Conservation (phyloP, 371 early-diverging fungal genomes). For the Gilbertella persicaria region DNA sequence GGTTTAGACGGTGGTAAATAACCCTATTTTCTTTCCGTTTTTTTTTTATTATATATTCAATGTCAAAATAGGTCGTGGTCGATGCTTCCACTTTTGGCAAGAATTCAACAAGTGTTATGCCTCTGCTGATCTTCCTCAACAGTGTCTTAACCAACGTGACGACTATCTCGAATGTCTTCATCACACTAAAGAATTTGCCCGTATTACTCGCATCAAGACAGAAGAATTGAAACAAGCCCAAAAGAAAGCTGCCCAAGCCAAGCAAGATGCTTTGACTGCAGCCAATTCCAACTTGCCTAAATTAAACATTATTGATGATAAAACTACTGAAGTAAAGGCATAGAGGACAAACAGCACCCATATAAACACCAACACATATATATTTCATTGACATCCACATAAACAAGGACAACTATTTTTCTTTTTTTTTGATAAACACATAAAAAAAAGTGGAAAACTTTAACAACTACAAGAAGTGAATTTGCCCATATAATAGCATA, state of each 20-base stretch:
- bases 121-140: slow-evolving; percentile 67
- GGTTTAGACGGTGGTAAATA: slow-evolving; percentile 52
- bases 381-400: not conserved
- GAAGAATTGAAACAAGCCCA: slow-evolving; percentile 63
- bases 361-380: not conserved
- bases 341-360: not conserved
- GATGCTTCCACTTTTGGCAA: slow-evolving; percentile 85
- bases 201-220: slow-evolving; percentile 60
- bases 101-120: slow-evolving; percentile 86
- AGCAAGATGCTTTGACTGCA: slow-evolving; percentile 57
- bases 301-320: slow-evolving; percentile 57
- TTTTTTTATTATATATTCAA: not conserved
- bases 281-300: slow-evolving; percentile 60
- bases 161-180: slow-evolving; percentile 86
- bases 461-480: slow-evolving; percentile 34
- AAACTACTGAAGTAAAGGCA: slow-evolving; percentile 6
- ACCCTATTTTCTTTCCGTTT: not conserved
- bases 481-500: slow-evolving; percentile 56
- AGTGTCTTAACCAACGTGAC: slow-evolving; percentile 73
- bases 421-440: not conserved
- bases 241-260: slow-evolving; percentile 48
- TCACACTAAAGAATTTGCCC: slow-evolving; percentile 71
- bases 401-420: not conserved
- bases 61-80: slow-evolving; percentile 63
- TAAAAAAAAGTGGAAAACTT: not conserved